These are phyloP conservation scores for Phytophthora citrophthora DNA, from an alignment of 352 stramenopile genomes.

Conservation along the genomic window DNA sequence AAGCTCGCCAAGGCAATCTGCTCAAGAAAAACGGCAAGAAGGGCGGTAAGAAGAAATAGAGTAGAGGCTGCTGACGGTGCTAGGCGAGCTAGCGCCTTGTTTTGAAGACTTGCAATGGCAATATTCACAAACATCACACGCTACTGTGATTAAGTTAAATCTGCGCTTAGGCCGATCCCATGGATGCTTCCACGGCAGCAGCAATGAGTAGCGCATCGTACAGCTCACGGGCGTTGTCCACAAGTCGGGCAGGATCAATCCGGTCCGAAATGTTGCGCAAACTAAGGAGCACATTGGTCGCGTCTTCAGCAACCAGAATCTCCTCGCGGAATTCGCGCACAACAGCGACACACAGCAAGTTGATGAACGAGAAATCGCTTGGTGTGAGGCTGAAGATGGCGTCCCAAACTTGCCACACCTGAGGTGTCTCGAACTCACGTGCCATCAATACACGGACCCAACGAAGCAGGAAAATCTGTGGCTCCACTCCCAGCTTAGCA, in stretches of 20 bases:
- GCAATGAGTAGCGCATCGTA: conserved; percentile 75
- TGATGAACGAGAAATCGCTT: conserved; percentile 79
- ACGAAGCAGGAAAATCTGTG: conserved; percentile 74
- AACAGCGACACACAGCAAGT: conserved; percentile 76
- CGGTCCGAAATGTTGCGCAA: conserved; percentile 63
- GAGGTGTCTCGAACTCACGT: conserved; percentile 72
- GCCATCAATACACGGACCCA: conserved; percentile 84
- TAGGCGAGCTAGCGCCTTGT: neutral
- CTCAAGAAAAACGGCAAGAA: conserved; percentile 45
- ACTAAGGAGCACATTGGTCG: conserved; percentile 59
- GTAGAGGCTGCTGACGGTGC: neutral
- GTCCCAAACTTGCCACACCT: conserved; percentile 85
- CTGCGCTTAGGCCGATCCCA: conserved; percentile 17
- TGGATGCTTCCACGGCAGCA: conserved; percentile 59
- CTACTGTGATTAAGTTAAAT: conserved; percentile 19
- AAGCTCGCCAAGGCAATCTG: conserved; percentile 40
- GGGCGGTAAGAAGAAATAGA: conserved; percentile 40
- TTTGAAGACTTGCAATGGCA: conserved; percentile 3
- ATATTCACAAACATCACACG: conserved; percentile 6
- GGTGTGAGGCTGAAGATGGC: conserved; percentile 78
- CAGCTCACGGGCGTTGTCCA: conserved; percentile 65
- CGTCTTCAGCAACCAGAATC: conserved; percentile 67
- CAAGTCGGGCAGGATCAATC: conserved; percentile 53
- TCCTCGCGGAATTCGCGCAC: conserved; percentile 71
- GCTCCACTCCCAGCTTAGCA: conserved; percentile 54